Conservation (phyloP, 1,284 basidiomycete genomes). For the Anthracocystis panici-leucophaei region DNA sequence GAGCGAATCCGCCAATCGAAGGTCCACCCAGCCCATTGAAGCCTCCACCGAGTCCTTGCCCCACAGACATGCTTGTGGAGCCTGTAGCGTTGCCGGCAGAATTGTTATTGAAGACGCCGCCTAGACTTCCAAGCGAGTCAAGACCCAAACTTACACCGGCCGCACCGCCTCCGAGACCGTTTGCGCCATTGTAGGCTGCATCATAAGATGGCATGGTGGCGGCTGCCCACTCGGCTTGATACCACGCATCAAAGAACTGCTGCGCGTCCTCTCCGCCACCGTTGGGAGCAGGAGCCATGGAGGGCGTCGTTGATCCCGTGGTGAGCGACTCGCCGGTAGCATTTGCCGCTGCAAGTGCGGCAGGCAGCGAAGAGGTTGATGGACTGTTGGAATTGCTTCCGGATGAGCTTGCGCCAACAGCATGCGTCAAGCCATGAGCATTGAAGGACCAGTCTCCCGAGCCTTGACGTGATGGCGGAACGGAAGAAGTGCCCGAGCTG, state of each 20-base stretch:
- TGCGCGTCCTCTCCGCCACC: slow-evolving; percentile 52
- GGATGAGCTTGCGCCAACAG: slow-evolving; percentile 25
- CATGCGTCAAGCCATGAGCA: slow-evolving; percentile 16
- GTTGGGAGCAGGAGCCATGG: slow-evolving; percentile 20
- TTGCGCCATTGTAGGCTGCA: slow-evolving; percentile 39
- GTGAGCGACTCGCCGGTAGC: slow-evolving; percentile 14
- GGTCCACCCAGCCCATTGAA: slow-evolving; percentile 37
- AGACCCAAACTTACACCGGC: slow-evolving; percentile 38
- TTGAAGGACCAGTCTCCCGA: slow-evolving; percentile 46
- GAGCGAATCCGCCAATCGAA: slow-evolving; percentile 26
- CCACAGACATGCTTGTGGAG: slow-evolving; percentile 6
- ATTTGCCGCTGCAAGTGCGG: slow-evolving; percentile 7
- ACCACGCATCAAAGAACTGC: slow-evolving; percentile 54
- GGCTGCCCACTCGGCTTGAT: slow-evolving; percentile 54
- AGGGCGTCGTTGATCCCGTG: slow-evolving; percentile 38
- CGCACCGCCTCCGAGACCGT: slow-evolving; percentile 32
- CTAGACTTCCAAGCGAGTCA: slow-evolving; percentile 33
- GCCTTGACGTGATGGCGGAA: slow-evolving; percentile 20
- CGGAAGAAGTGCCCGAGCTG: slow-evolving; percentile 10
- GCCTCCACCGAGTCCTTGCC: slow-evolving; percentile 42
- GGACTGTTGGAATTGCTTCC: slow-evolving; percentile 39
- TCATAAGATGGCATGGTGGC: slow-evolving; percentile 53
- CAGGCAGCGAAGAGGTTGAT: slow-evolving; percentile 30
- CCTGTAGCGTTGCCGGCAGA: slow-evolving; percentile 2
- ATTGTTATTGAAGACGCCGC: slow-evolving; percentile 19